Evolutionary conservation across 768 basidiomycete species (phyloP), one percentile per base, ranked within the genome.

Genomic region (Gymnopilus dilepis): DNA sequence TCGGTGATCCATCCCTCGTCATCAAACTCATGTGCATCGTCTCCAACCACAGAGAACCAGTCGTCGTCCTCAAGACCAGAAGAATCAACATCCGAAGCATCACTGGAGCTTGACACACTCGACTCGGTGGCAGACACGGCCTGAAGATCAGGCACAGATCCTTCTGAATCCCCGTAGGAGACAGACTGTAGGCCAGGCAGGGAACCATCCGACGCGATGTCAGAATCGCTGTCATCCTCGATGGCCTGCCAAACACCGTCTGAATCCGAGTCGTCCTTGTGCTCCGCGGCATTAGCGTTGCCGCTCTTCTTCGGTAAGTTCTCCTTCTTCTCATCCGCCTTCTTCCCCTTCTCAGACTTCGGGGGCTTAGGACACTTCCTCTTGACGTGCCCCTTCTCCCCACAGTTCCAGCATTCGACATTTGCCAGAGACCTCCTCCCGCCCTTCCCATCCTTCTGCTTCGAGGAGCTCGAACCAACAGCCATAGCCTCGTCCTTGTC

Each of bases 331-430:
- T 11, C 9, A 28, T 28, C 37, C 55, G 55, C 61, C n/a, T 52
- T 53, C 60, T 77, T 67, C 12, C 60, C n/a, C 0, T 60, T 42
- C 34, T 60, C 61, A 22, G 42, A 41, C 24, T 66, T 64, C 2
- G 56, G 57, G 17, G 58, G 48, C 17, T 66, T 26, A 0, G 57
- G 69, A 56, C 74, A 75, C 8, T 74, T 65, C 22, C 66, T 31
- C 17, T 62, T 59, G 47, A 67, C 57, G 43, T 77, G 74, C 1
- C 70, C 73, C 26, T 66, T 61, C 45, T 69, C 58, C 0, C 70
- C 66, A 60, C 74, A 77, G 17, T 68, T 72, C 69, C 69, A 76
- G 61, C 75, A 77, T 24, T 59, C 66, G 6, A 12, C 26, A 34
- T 64, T 43, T 5, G 41, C 6, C 6, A 6, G 59, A 24, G 31